Evolutionary conservation across 108 stramenopile genomes (phyloP), one percentile per base, ranked within the genome.

Genomic region (Cyclotella baltica): DNA sequence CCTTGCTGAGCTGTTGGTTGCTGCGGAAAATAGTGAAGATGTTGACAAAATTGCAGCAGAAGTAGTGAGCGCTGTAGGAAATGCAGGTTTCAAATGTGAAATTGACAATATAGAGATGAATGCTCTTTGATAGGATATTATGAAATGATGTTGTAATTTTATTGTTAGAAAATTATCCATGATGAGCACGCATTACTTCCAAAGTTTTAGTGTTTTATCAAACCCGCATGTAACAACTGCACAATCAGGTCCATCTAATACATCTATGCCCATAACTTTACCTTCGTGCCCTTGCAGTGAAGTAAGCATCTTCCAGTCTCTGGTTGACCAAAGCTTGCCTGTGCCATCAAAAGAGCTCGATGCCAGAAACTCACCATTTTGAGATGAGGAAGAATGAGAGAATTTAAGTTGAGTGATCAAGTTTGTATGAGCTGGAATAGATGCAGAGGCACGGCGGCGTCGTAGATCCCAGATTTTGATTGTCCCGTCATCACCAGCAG

Each of bases 391-490:
- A 4, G 81, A 63, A 55, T 83, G 84, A 50, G 86, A 76, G 73
- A 91, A 99, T 71, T 85, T 81, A 22, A 97, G 78, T 75, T 96
- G 94, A 13, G 97, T 89, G 38, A 99, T 87, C 34, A 99, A 84
- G 43, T 86, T 89, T 19, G 94, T 92, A 86, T 99, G 98, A 8
- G 98, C 99, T 16, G 99, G 96, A 31, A 99, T 80, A 6, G 93
- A 93, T 62, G 96, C 93, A 53, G 86, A 76, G 35, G 80, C 83
- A n/a, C 87, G 89, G 15, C 89, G 86, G 66, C 80, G 87, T 4
- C 98, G 93, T 22, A 98, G 67, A 77, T 98, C 98, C 98, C 98
- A 98, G 15, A 97, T 71, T 62, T 95, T 93, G 59, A 96, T 89
- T 4, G 94, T 97, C 57, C 97, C 94, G 81, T 98, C 98, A 76